Conservation (phyloP, 768 basidiomycete species). For the Multifurca ochricompacta region DNA sequence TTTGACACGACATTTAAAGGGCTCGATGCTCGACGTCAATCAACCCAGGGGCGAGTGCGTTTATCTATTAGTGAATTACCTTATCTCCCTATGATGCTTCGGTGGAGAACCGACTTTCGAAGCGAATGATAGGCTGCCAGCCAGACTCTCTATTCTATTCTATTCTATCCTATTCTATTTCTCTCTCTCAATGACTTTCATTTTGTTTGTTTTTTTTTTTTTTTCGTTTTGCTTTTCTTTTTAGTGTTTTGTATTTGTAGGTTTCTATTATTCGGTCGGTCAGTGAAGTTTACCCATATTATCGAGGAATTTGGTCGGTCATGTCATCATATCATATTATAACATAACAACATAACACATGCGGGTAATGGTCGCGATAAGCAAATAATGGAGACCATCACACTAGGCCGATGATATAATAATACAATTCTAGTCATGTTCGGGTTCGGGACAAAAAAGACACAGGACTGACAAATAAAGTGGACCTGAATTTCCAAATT, state of each 20-base stretch:
- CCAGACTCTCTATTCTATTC: background rate
- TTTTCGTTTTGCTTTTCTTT: no score
- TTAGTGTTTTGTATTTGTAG: no score
- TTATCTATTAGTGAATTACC: background rate
- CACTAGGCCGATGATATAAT: no score
- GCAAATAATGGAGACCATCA: no score
- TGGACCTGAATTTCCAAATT: background rate
- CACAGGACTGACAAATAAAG: background rate
- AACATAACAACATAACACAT: no score
- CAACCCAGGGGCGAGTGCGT: background rate
- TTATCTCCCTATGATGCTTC: conserved; percentile 4
- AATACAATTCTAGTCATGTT: background rate
- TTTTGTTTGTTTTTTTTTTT: conserved; percentile 8
- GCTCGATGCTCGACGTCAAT: background rate
- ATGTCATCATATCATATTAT: no score
- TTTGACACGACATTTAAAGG: background rate
- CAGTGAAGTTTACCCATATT: no score
- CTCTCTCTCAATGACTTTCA: background rate
- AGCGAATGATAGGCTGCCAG: background rate
- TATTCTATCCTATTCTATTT: background rate
- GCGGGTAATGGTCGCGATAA: background rate
- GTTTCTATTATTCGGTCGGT: no score
- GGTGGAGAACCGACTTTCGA: conserved; percentile 11
- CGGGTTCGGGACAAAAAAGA: background rate
- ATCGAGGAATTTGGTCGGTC: no score